These are phyloP conservation scores for Leccinum barrowsii DNA, from an alignment of 768 basidiomycete species.

Conservation along the genomic window DNA sequence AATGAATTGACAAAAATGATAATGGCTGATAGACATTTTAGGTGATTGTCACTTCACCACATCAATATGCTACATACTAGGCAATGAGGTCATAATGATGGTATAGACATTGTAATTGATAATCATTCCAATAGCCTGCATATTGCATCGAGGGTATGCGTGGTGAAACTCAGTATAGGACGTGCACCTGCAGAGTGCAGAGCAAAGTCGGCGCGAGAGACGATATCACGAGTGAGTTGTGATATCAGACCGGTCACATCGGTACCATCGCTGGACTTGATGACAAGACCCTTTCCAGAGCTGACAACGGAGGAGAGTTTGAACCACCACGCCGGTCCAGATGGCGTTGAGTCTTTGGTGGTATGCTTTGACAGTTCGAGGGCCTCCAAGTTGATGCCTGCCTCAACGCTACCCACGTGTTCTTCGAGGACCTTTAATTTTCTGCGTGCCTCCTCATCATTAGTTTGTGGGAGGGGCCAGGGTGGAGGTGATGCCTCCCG, in stretches of 20 bases:
- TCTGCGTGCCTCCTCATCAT: conserved; percentile 55
- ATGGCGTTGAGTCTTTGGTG: conserved; percentile 34
- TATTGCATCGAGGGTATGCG: conserved; percentile 57
- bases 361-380: conserved; percentile 59
- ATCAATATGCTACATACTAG: too few species aligned
- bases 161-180: conserved; percentile 80
- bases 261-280: conserved; percentile 74
- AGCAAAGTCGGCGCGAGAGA: conserved; percentile 84
- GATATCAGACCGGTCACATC: conserved; percentile 69
- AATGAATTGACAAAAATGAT: too few species aligned
- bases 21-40: too few species aligned
- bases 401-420: conserved; percentile 56
- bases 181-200: conserved; percentile 78
- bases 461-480: conserved; percentile 21
- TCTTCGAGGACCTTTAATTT: conserved; percentile 60
- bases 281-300: conserved; percentile 47
- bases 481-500: conserved; percentile 14
- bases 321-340: conserved; percentile 66
- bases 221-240: conserved; percentile 69
- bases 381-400: conserved; percentile 59
- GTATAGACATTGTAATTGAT: too few species aligned
- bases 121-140: too few species aligned
- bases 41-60: too few species aligned
- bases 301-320: conserved; percentile 50
- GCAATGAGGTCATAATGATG: too few species aligned